These are phyloP conservation scores for Xylaria venustula DNA, from an alignment of 495 filamentous ascomycete genomes.

Conservation along the genomic window DNA sequence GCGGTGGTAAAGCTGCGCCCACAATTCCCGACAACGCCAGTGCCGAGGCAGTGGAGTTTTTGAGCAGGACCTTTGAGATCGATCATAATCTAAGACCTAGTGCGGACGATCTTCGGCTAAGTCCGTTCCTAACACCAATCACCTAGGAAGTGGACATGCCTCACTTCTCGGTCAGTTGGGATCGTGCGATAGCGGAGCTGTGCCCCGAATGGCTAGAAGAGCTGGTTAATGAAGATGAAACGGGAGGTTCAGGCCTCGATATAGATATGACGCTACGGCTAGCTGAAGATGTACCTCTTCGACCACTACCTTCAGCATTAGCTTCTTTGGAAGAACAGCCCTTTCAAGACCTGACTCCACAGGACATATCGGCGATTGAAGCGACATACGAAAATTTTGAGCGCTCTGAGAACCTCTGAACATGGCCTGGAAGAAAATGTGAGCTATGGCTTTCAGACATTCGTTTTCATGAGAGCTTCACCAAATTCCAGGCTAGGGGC, in stretches of 20 bases:
- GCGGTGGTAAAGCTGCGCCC: constrained; percentile 78
- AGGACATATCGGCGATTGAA: constrained; percentile 8
- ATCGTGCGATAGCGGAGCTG: constrained; percentile 1
- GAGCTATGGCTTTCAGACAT: not conserved
- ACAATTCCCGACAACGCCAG: constrained; percentile 87
- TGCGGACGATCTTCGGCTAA: constrained; percentile 83
- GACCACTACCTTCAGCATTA: constrained; percentile 1
- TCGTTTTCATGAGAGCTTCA: not conserved
- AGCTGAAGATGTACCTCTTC: constrained; percentile 6
- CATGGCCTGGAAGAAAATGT: not conserved
- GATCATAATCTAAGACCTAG: constrained; percentile 89
- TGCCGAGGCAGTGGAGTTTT: constrained; percentile 79
- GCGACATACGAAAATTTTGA: not conserved
- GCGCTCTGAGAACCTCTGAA: not conserved
- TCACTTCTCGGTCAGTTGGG: constrained; percentile 15
- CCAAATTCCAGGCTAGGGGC: not conserved
- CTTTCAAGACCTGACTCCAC: not conserved
- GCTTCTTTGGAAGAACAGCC: constrained; percentile 1
- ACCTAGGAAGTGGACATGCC: constrained; percentile 23
- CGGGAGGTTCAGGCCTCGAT: not conserved
- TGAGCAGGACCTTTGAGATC: constrained; percentile 88
- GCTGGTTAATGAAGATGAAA: constrained; percentile 9
- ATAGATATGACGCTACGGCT: constrained; percentile 1
- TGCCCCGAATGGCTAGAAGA: constrained; percentile 12
- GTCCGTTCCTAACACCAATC: constrained; percentile 75